A percentile compares a stretch with the other conserved stretches of the same genome.
These are phyloP conservation scores for Neophaeococcomyces aloes DNA, from an alignment of 2,329 filamentous ascomycete genomes.

Conservation along the genomic window DNA sequence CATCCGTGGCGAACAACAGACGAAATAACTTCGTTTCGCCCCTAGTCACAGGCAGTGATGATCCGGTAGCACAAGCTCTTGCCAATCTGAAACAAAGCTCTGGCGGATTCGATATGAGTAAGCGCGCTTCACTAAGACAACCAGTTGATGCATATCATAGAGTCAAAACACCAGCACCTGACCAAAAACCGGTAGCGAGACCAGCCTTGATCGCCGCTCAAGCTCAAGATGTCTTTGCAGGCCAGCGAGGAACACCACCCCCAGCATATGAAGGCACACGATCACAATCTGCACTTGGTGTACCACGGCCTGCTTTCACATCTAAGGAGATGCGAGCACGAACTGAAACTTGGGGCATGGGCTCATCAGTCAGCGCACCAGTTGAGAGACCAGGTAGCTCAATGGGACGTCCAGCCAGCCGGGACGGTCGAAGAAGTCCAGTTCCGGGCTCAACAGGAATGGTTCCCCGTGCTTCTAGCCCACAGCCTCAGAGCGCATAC, in stretches of 20 bases:
- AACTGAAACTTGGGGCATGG: conserved; percentile 63
- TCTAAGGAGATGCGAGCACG: conserved; percentile 92
- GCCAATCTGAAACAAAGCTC: conserved; percentile 65
- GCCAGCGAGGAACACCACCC: conserved; percentile 65
- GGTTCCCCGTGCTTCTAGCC: conserved; percentile 17
- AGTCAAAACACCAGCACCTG: conserved; percentile 67
- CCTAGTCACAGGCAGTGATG: conserved; percentile 41
- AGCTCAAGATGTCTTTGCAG: conserved; percentile 42
- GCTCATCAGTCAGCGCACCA: conserved; percentile 10
- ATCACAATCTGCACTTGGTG: conserved; percentile 17
- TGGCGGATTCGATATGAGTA: conserved; percentile 50
- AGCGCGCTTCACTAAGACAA: conserved; percentile 69
- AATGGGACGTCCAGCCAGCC: conserved; percentile 13
- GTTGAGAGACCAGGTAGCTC: conserved; percentile 10
- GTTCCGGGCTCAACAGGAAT: conserved; percentile 17
- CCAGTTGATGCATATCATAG: conserved; percentile 95
- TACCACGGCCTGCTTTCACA: conserved; percentile 79
- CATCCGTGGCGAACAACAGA: conserved; percentile 29
- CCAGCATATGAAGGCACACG: conserved; percentile 63
- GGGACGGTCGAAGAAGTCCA: conserved; percentile 19
- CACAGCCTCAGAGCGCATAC: conserved; percentile 13
- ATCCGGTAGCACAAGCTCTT: conserved; percentile 84
- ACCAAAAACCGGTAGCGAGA: conserved; percentile 25
- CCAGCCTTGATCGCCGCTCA: conserved; percentile 19
- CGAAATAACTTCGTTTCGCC: conserved; percentile 14